Evolutionary conservation across 345 rosid species (phyloP), one percentile per base, ranked within the genome.

Genomic region (Salix brachista): DNA sequence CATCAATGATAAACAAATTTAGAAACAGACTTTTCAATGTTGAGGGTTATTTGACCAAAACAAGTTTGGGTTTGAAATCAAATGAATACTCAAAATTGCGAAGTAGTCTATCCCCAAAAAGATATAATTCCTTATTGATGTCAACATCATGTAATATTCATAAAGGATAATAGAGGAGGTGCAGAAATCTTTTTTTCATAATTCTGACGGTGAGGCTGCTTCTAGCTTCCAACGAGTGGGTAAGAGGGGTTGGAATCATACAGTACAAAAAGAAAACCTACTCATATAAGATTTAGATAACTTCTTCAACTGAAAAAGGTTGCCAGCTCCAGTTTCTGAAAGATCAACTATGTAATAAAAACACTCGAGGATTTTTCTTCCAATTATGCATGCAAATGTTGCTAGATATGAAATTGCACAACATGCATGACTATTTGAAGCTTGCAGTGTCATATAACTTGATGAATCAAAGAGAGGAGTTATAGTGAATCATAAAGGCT

Each of bases 61-160:
- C n/a, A 76, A 69, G 62, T 68, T 68, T 25, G 65, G 69, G 28
- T 30, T 61, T 61, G 25, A 76, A 70, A 26, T 76, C 37, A 68
- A 70, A 67, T 25, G 56, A 44, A 18, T 67, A 8, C 5, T 42
- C 12, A 34, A 34, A 67, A 37, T 17, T 32, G 32, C 4, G 6
- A 65, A 65, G 12, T 19, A 66, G 48, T 21, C 2, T 68, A 21
- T 41, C 28, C 28, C 9, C 25, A 21, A 23, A 30, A 68, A 13
- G 28, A 71, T 21, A 8, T 16, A 25, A 13, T 17, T 52, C 8
- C 28, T 52, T 32, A 11, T 32, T 11, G 8, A 17, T 4, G 54
- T 17, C 34, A 32, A 21, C 34, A n/a, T 37, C 64, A 71, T 34
- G 12, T 30, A 12, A 16, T 70, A 17, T 50, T 30, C 37, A 30